These are phyloP conservation scores for Arachis monticola DNA, from an alignment of 331 rosid genomes.

Conservation along the genomic window DNA sequence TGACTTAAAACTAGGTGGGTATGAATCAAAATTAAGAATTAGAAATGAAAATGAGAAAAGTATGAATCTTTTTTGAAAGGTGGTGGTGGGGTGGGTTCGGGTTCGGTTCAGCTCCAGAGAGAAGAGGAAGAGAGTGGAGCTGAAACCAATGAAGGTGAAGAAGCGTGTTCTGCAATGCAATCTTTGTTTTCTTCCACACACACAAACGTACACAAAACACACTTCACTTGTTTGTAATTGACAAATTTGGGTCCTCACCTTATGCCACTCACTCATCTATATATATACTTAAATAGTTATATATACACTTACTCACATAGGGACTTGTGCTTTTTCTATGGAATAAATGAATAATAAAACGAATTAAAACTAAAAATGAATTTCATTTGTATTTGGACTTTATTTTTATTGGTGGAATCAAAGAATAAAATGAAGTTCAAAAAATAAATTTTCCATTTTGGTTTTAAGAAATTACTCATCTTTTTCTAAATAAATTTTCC, in stretches of 20 bases:
- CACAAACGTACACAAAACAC: not conserved
- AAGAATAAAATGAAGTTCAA: no score
- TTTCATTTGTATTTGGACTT: no score
- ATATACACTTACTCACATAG: not conserved
- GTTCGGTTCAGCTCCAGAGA: slow-evolving; percentile 45
- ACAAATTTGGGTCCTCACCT: not conserved
- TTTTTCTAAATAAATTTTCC: no score
- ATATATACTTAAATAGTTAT: not conserved
- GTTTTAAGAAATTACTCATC: no score
- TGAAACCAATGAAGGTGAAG: slow-evolving; percentile 34
- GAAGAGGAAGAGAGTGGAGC: slow-evolving; percentile 40
- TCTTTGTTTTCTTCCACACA: slow-evolving; percentile 13
- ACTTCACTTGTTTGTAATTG: not conserved
- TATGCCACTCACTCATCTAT: not conserved
- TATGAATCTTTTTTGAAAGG: not conserved
- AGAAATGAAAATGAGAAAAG: not conserved
- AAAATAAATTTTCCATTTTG: no score
- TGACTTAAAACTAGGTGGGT: not conserved
- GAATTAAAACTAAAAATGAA: not conserved
- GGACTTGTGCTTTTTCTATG: not conserved
- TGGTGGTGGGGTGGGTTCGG: slow-evolving; percentile 2
- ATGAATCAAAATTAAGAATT: not conserved
- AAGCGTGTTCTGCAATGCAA: slow-evolving; percentile 20
- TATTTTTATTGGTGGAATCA: no score
- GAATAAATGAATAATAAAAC: no score